Evolutionary conservation across 495 filamentous ascomycete species (phyloP), one percentile per base, ranked within the genome.

Genomic region (Pyronema omphalodes): DNA sequence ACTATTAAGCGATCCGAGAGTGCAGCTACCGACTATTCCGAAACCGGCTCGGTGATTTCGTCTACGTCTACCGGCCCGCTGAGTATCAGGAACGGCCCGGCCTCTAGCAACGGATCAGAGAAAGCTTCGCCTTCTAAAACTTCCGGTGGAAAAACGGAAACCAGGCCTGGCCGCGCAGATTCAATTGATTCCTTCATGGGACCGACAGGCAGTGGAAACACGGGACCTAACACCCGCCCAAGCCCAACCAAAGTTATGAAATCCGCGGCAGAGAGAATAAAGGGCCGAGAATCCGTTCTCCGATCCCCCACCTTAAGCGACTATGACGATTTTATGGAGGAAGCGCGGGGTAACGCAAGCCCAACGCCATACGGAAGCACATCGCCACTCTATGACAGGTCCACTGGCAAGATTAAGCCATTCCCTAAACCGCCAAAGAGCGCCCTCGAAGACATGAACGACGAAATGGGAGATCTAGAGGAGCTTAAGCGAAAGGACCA

Each of bases 401-500:
- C 50, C 1, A 52, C 50, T 1, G 50, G 50, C n/a, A 40, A 19
- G 14, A 35, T 37, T 9, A 52, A 52, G 37, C 8, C 18, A 36
- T 50, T 50, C 47, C 47, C 47, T 23, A 50, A 50, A 36, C 50
- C 44, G 19, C 44, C 50, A n/a, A 52, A 52, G 23, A 52, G 36
- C 19, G 50, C 50, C 9, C 37, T 57, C 6, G 50, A 57, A 39
- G 60, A 64, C 8, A 60, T 65, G 3, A 58, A 65, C 6, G 52
- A 55, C 3, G 54, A 57, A 17, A 35, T 57, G 17, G 57, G 57
- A 40, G 62, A 54, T 4, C 58, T 65, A 7, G 53, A 61, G 23
- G 40, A 61, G 9, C 53, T 65, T 19, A 44, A 66, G 37, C 40
- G 18, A 43, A 52, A 19, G 14, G 50, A 52, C 7, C 35, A 43